Conservation (phyloP, 176 grass and related monocot species). For the Carex kokanica region DNA sequence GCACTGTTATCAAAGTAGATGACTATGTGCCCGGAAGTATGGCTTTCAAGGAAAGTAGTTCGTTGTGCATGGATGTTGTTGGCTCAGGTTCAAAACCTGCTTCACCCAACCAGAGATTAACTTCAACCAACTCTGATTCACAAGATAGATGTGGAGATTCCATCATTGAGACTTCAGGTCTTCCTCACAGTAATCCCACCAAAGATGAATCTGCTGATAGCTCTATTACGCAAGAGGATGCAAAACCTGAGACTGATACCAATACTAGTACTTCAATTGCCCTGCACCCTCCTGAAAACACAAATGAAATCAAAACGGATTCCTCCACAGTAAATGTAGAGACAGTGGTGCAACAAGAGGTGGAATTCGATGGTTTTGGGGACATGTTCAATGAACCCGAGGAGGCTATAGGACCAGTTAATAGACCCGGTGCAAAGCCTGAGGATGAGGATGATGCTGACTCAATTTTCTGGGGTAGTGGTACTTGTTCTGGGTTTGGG, state of each 20-base stretch:
- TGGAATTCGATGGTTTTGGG: slow-evolving; percentile 61
- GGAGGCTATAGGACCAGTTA: slow-evolving; percentile 59
- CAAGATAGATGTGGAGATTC: not conserved
- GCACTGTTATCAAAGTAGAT: not conserved
- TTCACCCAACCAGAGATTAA: not conserved
- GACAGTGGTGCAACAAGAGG: slow-evolving; percentile 4
- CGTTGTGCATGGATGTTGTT: not conserved
- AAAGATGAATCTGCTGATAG: not conserved
- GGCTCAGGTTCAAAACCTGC: slow-evolving; percentile 8
- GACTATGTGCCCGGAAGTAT: not conserved
- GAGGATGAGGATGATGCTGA: slow-evolving; percentile 49
- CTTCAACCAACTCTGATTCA: not conserved
- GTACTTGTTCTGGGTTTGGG: slow-evolving; percentile 23
- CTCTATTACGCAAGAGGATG: not conserved
- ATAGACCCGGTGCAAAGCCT: slow-evolving; percentile 29
- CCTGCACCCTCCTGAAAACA: not conserved
- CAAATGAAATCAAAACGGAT: not conserved
- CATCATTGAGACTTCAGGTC: not conserved
- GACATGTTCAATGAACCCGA: slow-evolving; percentile 92
- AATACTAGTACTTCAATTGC: not conserved
- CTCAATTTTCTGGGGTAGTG: slow-evolving; percentile 67
- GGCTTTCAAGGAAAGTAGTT: not conserved
- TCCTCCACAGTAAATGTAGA: not conserved
- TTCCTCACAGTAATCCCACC: not conserved
- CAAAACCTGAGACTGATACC: not conserved